Percentiles rank a stretch among this genome's conserved stretches.
These are phyloP conservation scores for Hypericum androsaemum DNA, from an alignment of 345 rosid genomes.

Conservation along the genomic window DNA sequence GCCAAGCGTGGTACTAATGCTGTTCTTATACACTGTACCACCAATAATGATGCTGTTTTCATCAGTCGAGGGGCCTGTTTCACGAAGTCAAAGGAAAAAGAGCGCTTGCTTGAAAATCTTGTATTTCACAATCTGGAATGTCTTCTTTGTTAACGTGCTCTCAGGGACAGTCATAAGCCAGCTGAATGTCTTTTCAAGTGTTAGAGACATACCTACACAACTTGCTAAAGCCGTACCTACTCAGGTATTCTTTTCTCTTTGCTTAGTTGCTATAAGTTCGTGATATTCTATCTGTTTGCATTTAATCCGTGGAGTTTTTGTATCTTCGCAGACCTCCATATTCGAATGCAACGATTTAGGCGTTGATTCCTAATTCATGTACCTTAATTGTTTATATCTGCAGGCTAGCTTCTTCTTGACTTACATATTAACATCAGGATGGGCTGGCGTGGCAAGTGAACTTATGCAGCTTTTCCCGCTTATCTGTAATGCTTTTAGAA, in stretches of 20 bases:
- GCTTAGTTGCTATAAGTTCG: no score
- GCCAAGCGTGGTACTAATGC: slow-evolving; percentile 78
- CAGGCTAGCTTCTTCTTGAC: slow-evolving; percentile 95
- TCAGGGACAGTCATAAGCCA: slow-evolving; percentile 69
- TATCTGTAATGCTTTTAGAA: slow-evolving; percentile 38
- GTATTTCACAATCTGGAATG: slow-evolving; percentile 90
- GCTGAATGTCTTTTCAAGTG: slow-evolving; percentile 42
- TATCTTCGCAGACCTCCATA: no score
- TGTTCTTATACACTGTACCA: slow-evolving; percentile 65
- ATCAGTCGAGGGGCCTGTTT: slow-evolving; percentile 60
- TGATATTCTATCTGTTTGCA: no score
- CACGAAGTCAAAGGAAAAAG: slow-evolving; percentile 69
- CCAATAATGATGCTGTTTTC: slow-evolving; percentile 88
- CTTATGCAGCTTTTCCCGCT: slow-evolving; percentile 60
- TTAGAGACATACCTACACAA: slow-evolving; percentile 46
- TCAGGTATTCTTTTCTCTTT: slow-evolving; percentile 35
- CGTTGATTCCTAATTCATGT: no score
- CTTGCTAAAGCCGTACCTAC: slow-evolving; percentile 76
- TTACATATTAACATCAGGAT: slow-evolving; percentile 74
- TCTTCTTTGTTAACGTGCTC: slow-evolving; percentile 74
- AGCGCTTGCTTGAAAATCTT: slow-evolving; percentile 74
- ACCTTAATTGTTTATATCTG: slow-evolving; percentile 14
- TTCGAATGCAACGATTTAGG: no score
- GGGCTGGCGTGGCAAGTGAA: slow-evolving; percentile 78
- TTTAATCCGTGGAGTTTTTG: no score